These are phyloP conservation scores for Venustampulla echinocandica DNA, from an alignment of 495 filamentous ascomycete genomes.

Conservation along the genomic window DNA sequence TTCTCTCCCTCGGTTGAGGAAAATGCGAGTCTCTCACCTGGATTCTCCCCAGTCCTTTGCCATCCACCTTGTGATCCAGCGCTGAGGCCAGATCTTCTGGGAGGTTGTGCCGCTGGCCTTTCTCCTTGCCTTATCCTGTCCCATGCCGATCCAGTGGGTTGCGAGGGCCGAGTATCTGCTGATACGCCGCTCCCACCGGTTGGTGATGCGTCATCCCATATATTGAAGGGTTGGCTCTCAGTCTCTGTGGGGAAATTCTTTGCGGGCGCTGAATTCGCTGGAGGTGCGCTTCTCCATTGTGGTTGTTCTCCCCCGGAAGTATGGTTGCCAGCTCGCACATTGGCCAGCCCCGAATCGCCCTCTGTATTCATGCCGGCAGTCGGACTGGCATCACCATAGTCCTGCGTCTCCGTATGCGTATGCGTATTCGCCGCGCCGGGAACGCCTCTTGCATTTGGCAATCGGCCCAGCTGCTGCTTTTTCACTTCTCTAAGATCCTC, in stretches of 20 bases:
- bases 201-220: slow-evolving; percentile 23
- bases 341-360: background rate
- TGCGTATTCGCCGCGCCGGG: background rate
- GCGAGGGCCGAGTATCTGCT: slow-evolving; percentile 3
- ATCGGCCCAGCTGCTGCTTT: slow-evolving; percentile 1
- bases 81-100: background rate
- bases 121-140: slow-evolving; percentile 18
- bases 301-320: background rate
- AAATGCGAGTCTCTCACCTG: slow-evolving; percentile 31
- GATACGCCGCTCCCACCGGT: slow-evolving; percentile 16
- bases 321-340: no score
- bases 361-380: slow-evolving; percentile 15
- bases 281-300: background rate
- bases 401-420: background rate
- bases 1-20: slow-evolving; percentile 13
- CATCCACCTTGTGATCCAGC: slow-evolving; percentile 6
- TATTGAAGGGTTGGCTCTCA: slow-evolving; percentile 6
- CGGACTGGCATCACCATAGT: slow-evolving; percentile 23
- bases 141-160: slow-evolving; percentile 15
- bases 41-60: slow-evolving; percentile 1
- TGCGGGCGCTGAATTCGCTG: background rate
- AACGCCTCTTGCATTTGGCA: background rate
- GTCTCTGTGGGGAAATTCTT: background rate
- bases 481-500: background rate
- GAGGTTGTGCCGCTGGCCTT: background rate